Base-by-base conservation (phyloP, 1,139 yeast genomes). In the Scheffersomyces illinoinensis region DNA sequence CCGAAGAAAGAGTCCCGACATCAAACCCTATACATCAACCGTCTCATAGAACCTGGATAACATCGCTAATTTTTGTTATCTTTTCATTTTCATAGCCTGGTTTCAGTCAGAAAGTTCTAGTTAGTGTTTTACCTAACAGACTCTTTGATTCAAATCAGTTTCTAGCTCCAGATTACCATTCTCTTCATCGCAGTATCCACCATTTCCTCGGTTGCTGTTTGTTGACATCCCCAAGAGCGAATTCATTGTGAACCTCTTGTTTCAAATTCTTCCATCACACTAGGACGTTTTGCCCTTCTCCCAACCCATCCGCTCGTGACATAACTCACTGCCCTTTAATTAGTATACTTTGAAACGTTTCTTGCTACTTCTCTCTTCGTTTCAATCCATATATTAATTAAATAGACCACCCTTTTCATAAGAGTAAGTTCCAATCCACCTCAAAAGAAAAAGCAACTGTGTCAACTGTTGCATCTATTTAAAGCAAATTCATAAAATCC, bases 291-390 rank as follows among this genome's bases (percentile, higher is more conserved):
- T 76, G 77, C 77, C 72, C 76, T 72, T 71, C 75, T 72, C 66
- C 76, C 75, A 66, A 76, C 71, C 76, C 66, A 66, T 56, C 54
- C 26, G 23, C 6, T 53, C 33, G 14, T 23, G 21, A 5, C 19
- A 33, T 33, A 33, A 33, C 17, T 33, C 43, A 33, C 43, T 33
- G 20, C 50, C 21, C 49, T 53, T 59, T 58, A 53, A 61, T 61
- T 60, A 61, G 55, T 61, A 65, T 57, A 60, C 58, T 60, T 75
- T 76, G 81, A 73, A 75, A 76, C 83, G 84, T 82, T 76, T 78
- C 81, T 79, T 77, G 82, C 80, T 77, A 77, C 83, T 78, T 78
- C 82, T 79, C 82, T 78, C 75, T 69, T 76, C 82, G 82, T 76
- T 77, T 77, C 81, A 70, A 64, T 64, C 60, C 62, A 59, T 48